These are phyloP conservation scores for Mycena epipterygia DNA, from an alignment of 768 basidiomycete species.

Conservation along the genomic window DNA sequence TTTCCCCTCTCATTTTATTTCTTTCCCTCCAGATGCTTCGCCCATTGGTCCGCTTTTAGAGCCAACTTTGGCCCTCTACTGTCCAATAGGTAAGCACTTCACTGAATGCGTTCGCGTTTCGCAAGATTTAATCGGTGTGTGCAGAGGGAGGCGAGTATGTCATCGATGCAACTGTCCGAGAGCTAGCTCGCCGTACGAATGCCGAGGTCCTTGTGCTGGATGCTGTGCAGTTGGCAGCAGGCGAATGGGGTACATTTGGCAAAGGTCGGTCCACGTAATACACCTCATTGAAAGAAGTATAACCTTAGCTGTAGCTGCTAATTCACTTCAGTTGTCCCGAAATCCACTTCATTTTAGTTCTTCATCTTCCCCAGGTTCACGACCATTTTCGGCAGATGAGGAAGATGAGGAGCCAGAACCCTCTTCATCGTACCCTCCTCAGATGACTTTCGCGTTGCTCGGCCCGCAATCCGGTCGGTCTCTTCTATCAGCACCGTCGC, in stretches of 20 bases:
- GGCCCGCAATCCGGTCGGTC: conserved; percentile 55
- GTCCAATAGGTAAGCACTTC: conserved; percentile 69
- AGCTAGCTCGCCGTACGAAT: conserved; percentile 78
- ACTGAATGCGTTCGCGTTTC: neutral
- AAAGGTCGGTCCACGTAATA: conserved; percentile 62
- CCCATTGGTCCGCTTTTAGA: conserved; percentile 70
- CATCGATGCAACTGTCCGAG: conserved; percentile 82
- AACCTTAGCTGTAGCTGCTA: conserved; percentile 68
- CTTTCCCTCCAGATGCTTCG: conserved; percentile 52
- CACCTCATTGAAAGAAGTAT: neutral
- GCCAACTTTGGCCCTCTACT: conserved; percentile 88
- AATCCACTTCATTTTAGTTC: conserved; percentile 83
- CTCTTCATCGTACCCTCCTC: conserved; percentile 45
- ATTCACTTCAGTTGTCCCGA: conserved; percentile 72
- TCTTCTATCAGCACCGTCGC: conserved; percentile 55
- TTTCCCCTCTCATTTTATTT: neutral
- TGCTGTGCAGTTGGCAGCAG: conserved; percentile 85
- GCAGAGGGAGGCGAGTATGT: conserved; percentile 86
- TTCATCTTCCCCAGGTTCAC: conserved; percentile 43
- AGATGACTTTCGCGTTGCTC: conserved; percentile 59
- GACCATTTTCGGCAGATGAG: conserved; percentile 57
- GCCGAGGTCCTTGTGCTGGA: conserved; percentile 91
- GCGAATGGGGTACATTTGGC: conserved; percentile 90
- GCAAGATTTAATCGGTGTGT: neutral
- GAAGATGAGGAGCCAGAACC: conserved; percentile 58